Base-by-base conservation (phyloP, 2,329 filamentous ascomycete genomes). In the Cytospora chrysosperma region DNA sequence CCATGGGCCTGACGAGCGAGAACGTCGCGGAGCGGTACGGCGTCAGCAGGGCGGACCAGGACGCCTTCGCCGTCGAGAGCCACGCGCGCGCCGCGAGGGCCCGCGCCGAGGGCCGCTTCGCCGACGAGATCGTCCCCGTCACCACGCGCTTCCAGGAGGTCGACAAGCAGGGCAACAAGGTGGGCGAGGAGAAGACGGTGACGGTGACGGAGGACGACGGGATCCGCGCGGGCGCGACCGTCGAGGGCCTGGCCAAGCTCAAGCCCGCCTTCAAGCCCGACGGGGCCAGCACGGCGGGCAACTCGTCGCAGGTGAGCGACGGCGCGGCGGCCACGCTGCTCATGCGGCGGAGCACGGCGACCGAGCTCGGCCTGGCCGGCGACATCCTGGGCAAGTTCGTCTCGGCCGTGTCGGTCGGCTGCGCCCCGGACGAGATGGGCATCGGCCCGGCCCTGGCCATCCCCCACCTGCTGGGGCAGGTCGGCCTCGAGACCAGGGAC, bases 341-440 rank as follows among this genome's bases (percentile, higher is more conserved):
- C 75, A 94, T 96, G 90, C 84, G 92, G 57, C 82, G 93, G n/a
- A 89, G 85, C 69, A 93, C 89, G 0, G 93, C 93, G 0, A 85
- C 84, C 0, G 84, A 86, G 61, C 83, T 96, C 0, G 92, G 92
- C 0, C 81, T 96, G 1, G 76, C 81, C 17, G 82, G 80, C 7
- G 81, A 79, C 30, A 91, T 97, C 71, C 87, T 96, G 64, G 93
- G 90, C 40, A 92, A 90, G 75, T 97, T 93, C 80, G 90, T 93
- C 0, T 88, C 85, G 0, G 89, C 90, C 1, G 83, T 87, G 32
- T 88, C 91, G 13, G 86, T 88, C 0, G 93, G 94, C 15, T 96
- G 92, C 73, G 82, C 81, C 58, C 93, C 94, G 0, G 92, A 96
- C 72, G 93, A 97, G 82, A 97, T 98, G 94, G 93, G 94, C 47